phyloP scores from a whole-genome alignment of 2,329 filamentous ascomycete genomes.

The Verticillium longisporum region DNA sequence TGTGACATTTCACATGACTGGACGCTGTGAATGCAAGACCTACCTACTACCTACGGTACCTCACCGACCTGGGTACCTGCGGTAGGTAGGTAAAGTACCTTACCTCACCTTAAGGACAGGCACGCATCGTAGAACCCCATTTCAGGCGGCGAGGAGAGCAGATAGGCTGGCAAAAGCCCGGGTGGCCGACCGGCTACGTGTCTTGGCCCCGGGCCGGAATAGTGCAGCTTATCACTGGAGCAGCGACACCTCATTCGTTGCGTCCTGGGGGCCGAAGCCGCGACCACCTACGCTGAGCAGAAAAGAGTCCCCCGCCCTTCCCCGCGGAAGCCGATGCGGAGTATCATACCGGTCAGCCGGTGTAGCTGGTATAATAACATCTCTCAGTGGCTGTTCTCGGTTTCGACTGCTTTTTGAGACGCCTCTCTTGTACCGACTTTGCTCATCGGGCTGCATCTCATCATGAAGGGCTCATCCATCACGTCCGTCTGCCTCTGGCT shows the following conservation, averaged over 20 bases:
- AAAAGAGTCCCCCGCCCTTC: not conserved
- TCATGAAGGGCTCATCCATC: conserved; percentile 9
- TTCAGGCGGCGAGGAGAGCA: no score
- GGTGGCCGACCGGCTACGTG: not conserved
- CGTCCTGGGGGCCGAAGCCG: not conserved
- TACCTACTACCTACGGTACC: no score
- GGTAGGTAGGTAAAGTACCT: no score
- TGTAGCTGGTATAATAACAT: not conserved
- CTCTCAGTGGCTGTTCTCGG: not conserved
- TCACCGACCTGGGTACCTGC: no score
- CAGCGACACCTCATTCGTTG: not conserved
- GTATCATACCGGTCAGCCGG: not conserved
- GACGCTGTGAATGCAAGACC: no score
- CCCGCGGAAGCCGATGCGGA: not conserved
- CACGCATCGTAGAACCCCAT: no score
- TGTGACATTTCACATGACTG: no score
- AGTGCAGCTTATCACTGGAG: not conserved
- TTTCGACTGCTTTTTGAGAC: not conserved
- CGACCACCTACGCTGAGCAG: not conserved
- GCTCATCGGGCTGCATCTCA: not conserved
- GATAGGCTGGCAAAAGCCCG: not conserved
- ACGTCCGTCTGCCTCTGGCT: conserved; percentile 1
- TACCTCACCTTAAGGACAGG: no score
- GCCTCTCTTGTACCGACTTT: not conserved
- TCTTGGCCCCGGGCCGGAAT: not conserved